These are phyloP conservation scores for Thuidium tamariscinum DNA, from an alignment of 225 moss, liverwort and hornwort species.

Conservation along the genomic window DNA sequence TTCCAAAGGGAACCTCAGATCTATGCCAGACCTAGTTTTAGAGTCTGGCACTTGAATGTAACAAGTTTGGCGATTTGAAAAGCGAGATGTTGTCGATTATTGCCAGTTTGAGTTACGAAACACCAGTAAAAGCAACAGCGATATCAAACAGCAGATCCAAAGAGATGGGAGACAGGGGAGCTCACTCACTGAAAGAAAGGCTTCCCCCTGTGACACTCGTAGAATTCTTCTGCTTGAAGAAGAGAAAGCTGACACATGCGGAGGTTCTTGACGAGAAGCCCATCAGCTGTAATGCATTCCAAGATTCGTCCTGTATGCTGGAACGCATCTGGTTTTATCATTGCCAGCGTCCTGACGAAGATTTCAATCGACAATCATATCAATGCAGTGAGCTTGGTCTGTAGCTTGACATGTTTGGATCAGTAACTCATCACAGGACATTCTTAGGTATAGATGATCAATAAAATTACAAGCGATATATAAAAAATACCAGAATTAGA, in stretches of 20 bases:
- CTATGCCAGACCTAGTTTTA: background rate
- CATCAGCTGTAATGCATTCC: constrained; percentile 73
- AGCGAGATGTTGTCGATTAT: background rate
- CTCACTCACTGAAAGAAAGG: constrained; percentile 69
- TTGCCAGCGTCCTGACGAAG: constrained; percentile 54
- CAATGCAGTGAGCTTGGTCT: background rate
- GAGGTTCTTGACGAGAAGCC: constrained; percentile 69
- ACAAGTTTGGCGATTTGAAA: background rate
- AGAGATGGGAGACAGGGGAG: background rate
- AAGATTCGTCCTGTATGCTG: constrained; percentile 63
- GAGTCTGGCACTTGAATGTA: background rate
- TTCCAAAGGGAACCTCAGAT: background rate
- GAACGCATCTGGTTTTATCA: constrained; percentile 89
- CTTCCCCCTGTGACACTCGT: constrained; percentile 46
- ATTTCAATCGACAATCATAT: background rate
- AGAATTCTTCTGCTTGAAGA: constrained; percentile 63
- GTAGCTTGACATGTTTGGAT: background rate
- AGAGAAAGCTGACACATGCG: constrained; percentile 77
- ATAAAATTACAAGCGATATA: background rate
- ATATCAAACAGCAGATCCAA: background rate
- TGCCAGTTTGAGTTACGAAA: background rate
- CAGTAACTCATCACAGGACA: background rate
- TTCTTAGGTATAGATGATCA: background rate
- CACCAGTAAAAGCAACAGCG: background rate
- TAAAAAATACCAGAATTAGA: background rate